Base-by-base conservation (phyloP, 169 alveolate species). In the Amoebophrya sp. region DNA sequence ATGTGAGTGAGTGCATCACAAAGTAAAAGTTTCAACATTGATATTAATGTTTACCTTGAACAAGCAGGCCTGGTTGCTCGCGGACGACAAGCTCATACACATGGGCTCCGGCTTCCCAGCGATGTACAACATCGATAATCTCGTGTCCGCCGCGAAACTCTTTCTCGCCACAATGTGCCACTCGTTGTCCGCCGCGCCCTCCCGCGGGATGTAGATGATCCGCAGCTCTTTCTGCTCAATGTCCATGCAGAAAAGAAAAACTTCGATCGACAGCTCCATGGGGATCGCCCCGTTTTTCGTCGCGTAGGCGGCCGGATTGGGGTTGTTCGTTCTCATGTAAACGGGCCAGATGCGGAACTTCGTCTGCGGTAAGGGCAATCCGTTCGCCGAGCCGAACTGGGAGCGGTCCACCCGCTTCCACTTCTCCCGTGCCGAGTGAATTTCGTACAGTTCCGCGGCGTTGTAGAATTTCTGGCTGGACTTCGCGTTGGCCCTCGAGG, bases 331-430 rank as follows among this genome's bases (percentile, higher is more conserved):
- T 3, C 83, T 2, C 83, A 66, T 66, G 83, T 66, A 66, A 2
- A 66, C 83, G 29, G 83, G 83, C 83, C 83, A 66, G 32, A 66
- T 66, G 83, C 83, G 83, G 32, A 66, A 66, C 18, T 66, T 66
- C 32, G 83, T 66, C 35, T 66, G 83, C 29, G 83, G 83, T 3
- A 66, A 25, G 7, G 83, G 83, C 83, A 66, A 1, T n/a, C n/a
- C n/a, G n/a, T n/a, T n/a, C 18, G 29, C 18, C 39, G 35, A 66
- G 1, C 83, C 83, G 83, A 0, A n/a, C 35, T 25, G 10, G 83
- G 83, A 66, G 29, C 35, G 10, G 32, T 66, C 83, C 10, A 66
- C 83, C 35, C 18, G 1, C 32, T 25, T 2, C 83, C 83, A 66
- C 83, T 66, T 18, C 10, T 7, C 12, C 35, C 83, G 83, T 2